A percentile compares a stretch with the other conserved stretches of the same genome.
These are phyloP conservation scores for Talaromyces sp. DNA, from an alignment of 2,329 filamentous ascomycete genomes.

Conservation along the genomic window DNA sequence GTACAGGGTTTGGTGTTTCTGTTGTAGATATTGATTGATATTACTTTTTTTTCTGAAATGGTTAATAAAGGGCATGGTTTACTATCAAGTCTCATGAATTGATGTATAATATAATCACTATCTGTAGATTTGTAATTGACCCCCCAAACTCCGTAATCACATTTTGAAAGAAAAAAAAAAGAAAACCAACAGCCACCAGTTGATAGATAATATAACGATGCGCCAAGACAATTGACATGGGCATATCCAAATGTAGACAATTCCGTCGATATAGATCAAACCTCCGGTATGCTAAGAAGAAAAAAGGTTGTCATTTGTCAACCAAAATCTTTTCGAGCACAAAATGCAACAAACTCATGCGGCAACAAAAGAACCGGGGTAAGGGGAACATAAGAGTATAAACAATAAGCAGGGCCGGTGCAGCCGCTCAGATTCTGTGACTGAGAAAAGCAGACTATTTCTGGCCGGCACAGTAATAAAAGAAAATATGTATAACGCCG, in stretches of 20 bases:
- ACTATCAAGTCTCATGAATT: not conserved
- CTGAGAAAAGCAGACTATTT: not conserved
- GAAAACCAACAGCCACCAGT: not conserved
- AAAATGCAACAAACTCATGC: not conserved
- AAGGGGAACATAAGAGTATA: not conserved
- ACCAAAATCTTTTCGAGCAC: not conserved
- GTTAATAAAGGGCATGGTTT: not conserved
- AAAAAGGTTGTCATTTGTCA: not conserved
- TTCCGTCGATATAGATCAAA: not conserved
- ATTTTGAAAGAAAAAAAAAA: not conserved
- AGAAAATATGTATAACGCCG: conserved; percentile 28
- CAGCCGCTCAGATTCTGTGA: no score
- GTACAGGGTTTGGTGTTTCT: not conserved
- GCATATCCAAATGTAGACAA: not conserved
- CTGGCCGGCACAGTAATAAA: not conserved
- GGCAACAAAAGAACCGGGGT: not conserved
- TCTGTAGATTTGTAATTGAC: not conserved
- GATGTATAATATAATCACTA: conserved; percentile 2
- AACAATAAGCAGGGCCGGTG: not conserved
- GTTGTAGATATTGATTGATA: not conserved
- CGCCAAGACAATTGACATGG: not conserved
- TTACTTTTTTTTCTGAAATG: not conserved
- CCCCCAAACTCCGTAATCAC: not conserved
- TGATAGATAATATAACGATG: not conserved
- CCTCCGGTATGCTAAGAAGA: not conserved